phyloP scores from a whole-genome alignment of 257 asterid genomes.

The Handroanthus guayacan region DNA sequence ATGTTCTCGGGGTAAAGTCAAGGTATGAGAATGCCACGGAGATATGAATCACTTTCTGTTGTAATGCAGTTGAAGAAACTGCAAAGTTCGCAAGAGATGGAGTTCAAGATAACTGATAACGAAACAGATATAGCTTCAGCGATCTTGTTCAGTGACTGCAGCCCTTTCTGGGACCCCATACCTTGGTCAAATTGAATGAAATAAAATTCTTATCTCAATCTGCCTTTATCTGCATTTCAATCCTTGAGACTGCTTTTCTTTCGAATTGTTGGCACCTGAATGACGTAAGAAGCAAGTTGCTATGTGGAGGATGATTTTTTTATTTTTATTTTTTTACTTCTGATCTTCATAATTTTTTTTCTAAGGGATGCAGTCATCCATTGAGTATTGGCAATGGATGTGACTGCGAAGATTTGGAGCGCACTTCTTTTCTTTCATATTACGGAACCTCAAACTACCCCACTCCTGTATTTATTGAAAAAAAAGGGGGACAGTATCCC shows the following conservation, averaged over 20 bases:
- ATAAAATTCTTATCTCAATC: background rate
- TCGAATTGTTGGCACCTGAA: background rate
- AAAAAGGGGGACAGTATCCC: too few relatives aligned
- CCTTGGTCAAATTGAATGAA: constrained; percentile 16
- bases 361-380: background rate
- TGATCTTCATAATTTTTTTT: background rate
- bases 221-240: background rate
- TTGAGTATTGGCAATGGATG: background rate
- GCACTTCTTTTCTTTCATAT: background rate
- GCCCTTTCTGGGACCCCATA: background rate
- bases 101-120: constrained; percentile 3
- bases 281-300: background rate
- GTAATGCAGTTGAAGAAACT: constrained; percentile 21
- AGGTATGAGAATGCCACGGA: background rate
- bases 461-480: background rate
- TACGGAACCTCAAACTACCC: background rate
- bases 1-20: background rate
- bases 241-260: constrained; percentile 3
- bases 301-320: background rate
- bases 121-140: background rate
- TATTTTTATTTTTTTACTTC: too few relatives aligned
- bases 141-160: background rate
- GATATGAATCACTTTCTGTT: background rate
- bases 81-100: background rate
- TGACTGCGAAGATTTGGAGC: background rate